phyloP scores from a whole-genome alignment of 2,329 filamentous ascomycete species.

The Talaromyces sp. region DNA sequence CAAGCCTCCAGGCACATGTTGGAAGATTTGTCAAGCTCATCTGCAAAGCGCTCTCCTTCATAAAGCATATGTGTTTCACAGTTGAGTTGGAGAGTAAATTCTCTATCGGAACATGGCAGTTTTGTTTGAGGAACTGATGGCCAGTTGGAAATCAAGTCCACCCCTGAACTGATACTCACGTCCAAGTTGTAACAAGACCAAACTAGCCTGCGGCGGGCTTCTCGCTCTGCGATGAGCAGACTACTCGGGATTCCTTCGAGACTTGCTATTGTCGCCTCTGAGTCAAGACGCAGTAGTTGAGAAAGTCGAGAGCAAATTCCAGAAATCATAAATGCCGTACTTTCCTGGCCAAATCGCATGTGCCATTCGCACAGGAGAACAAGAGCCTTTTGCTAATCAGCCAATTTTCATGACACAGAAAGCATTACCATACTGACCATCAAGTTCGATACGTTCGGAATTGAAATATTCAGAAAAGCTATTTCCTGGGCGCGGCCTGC shows the following conservation, averaged over 20 bases:
- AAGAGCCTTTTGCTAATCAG: background rate
- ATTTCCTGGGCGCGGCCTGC: background rate
- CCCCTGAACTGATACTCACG: constrained; percentile 3
- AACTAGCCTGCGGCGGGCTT: background rate
- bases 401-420: background rate
- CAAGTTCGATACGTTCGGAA: constrained; percentile 1
- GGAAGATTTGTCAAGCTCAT: background rate
- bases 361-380: constrained; percentile 8
- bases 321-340: constrained; percentile 6
- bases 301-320: constrained; percentile 3
- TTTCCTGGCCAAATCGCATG: constrained; percentile 4
- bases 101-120: constrained; percentile 3
- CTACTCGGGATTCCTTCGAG: background rate
- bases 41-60: background rate
- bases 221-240: background rate
- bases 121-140: background rate
- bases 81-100: background rate
- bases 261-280: constrained; percentile 1
- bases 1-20: constrained; percentile 2
- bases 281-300: constrained; percentile 3
- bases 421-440: background rate
- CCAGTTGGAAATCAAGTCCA: constrained; percentile 6
- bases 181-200: constrained; percentile 5
- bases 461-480: constrained; percentile 1
- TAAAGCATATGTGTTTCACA: background rate